Conservation (phyloP, 2,329 filamentous ascomycete genomes). For the Incumbomyces lentus region DNA sequence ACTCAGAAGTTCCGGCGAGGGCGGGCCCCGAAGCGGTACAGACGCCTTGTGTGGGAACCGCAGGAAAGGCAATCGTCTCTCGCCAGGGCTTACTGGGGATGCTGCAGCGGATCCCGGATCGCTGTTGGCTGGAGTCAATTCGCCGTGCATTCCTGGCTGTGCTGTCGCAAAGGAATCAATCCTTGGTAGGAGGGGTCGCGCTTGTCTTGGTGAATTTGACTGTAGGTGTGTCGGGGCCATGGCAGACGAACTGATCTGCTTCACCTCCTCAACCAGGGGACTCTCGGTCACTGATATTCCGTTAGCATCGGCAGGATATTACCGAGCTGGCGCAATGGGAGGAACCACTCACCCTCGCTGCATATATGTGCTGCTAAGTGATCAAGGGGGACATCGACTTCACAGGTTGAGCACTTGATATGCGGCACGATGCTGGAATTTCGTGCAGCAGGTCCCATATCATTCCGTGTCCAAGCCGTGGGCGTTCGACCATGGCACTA, state of each 20-base stretch:
- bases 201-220: background rate
- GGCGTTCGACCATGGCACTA: background rate
- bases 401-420: conserved; percentile 80
- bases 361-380: conserved; percentile 81
- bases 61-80: conserved; percentile 33
- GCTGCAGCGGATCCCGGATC: conserved; percentile 49
- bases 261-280: background rate
- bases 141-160: conserved; percentile 17
- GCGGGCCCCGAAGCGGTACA: conserved; percentile 30
- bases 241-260: background rate
- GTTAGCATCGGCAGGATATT: background rate
- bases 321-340: conserved; percentile 8
- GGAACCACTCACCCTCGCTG: conserved; percentile 29
- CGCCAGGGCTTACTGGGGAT: conserved; percentile 51
- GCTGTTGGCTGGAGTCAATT: conserved; percentile 55
- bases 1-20: conserved; percentile 37
- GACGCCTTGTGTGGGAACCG: conserved; percentile 29
- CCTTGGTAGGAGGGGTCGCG: conserved; percentile 15
- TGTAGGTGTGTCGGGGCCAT: background rate
- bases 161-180: conserved; percentile 18
- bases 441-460: conserved; percentile 27
- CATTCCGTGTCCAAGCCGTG: background rate
- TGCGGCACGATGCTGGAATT: conserved; percentile 65
- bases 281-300: background rate
- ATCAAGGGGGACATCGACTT: conserved; percentile 67